These are phyloP conservation scores for Coelastrella sp. DNA, from an alignment of 139 green algal genomes.

Conservation along the genomic window DNA sequence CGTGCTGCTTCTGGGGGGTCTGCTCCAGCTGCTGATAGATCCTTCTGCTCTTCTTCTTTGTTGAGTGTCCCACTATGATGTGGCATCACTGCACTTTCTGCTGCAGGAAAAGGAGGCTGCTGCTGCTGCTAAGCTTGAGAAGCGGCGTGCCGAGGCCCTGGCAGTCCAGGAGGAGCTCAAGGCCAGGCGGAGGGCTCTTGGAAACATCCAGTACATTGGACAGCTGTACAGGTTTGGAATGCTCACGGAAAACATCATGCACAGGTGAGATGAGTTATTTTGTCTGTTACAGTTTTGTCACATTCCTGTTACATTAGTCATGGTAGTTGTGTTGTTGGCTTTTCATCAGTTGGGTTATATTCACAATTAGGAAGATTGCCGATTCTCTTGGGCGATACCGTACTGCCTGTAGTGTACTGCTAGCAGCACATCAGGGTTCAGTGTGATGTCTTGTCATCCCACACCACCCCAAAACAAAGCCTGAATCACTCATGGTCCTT, in stretches of 20 bases:
- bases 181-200: conserved; percentile 86
- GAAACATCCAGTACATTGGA: conserved; percentile 99
- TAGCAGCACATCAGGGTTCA: too few relatives aligned
- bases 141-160: conserved; percentile 33
- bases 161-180: conserved; percentile 75
- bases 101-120: conserved; percentile 33
- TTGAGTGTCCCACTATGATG: too few relatives aligned
- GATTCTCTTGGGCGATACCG: too few relatives aligned
- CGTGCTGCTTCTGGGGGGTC: not conserved
- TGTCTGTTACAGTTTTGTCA: not conserved
- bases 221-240: conserved; percentile 78
- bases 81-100: not conserved
- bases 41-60: not conserved
- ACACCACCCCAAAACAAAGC: too few relatives aligned
- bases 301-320: not conserved
- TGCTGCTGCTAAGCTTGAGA: conserved; percentile 43
- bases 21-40: too few relatives aligned
- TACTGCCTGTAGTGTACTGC: too few relatives aligned
- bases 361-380: too few relatives aligned
- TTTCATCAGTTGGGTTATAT: not conserved
- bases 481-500: too few relatives aligned
- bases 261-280: conserved; percentile 78
- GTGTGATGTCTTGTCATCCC: too few relatives aligned
- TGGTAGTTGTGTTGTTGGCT: not conserved
- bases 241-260: conserved; percentile 98